A percentile compares a stretch with the other conserved stretches of the same genome.
Conservation (phyloP, 2,329 filamentous ascomycete genomes). For the Endoconidiophora laricicola region DNA sequence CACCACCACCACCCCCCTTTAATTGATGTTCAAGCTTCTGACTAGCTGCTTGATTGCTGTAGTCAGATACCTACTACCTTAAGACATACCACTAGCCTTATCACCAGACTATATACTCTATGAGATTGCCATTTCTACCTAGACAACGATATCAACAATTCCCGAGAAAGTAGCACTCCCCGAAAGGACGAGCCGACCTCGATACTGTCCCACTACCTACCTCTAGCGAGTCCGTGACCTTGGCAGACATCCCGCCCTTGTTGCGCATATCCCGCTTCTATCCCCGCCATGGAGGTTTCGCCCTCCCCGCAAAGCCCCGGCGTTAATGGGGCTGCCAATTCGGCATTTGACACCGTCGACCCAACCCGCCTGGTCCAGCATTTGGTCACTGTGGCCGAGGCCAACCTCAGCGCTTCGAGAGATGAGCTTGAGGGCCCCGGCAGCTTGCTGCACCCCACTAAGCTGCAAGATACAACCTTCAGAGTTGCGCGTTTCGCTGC, state of each 20-base stretch:
- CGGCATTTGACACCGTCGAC: slow-evolving; percentile 42
- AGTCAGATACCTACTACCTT: too few species aligned
- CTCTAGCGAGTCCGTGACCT: too few species aligned
- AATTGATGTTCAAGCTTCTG: too few species aligned
- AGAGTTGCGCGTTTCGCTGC: slow-evolving; percentile 79
- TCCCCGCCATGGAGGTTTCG: slow-evolving; percentile 35
- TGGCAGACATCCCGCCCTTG: background rate
- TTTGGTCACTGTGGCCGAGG: slow-evolving; percentile 51
- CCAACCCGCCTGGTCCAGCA: slow-evolving; percentile 56
- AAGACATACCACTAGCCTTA: too few species aligned
- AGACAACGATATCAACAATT: too few species aligned
- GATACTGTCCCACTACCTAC: too few species aligned
- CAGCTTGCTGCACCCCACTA: slow-evolving; percentile 62
- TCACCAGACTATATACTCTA: too few species aligned
- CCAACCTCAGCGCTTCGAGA: slow-evolving; percentile 57
- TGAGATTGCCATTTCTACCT: too few species aligned
- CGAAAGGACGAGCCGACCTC: too few species aligned
- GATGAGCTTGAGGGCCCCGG: slow-evolving; percentile 65
- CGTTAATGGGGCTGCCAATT: slow-evolving; percentile 29
- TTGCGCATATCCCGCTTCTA: background rate
- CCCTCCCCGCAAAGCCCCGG: slow-evolving; percentile 26
- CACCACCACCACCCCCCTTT: too few species aligned
- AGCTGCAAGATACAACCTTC: slow-evolving; percentile 63
- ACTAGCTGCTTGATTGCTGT: too few species aligned
- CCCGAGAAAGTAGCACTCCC: too few species aligned